Evolutionary conservation across 2,329 filamentous ascomycete genomes (phyloP).

Genomic region (Emmonsiellopsis sp.): DNA sequence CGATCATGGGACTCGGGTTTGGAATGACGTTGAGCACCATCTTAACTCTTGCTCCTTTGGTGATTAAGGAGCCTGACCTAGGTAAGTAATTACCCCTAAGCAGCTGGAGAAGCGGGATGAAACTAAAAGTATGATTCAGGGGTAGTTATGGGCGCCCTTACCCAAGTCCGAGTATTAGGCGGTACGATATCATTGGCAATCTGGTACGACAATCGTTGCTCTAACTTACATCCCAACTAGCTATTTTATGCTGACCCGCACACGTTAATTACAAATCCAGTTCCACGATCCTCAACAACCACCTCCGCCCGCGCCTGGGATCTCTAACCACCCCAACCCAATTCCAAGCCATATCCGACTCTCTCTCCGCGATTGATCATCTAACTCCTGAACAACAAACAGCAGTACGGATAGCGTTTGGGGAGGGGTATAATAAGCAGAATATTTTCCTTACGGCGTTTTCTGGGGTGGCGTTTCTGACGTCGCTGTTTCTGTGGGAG

Average conservation of each 20-base stretch:
- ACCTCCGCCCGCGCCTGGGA: background rate
- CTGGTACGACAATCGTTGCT: slow-evolving; percentile 11
- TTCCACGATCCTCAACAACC: background rate
- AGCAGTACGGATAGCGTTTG: background rate
- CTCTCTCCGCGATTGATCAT: background rate
- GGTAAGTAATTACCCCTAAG: slow-evolving; percentile 8
- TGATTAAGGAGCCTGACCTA: slow-evolving; percentile 21
- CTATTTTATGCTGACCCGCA: no score
- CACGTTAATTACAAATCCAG: background rate
- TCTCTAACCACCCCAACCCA: background rate
- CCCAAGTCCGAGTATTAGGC: slow-evolving; percentile 29
- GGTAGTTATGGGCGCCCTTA: slow-evolving; percentile 29
- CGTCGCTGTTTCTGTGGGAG: background rate
- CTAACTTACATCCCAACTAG: no score
- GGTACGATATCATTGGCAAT: slow-evolving; percentile 29
- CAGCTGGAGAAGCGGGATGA: no score
- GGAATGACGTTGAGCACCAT: slow-evolving; percentile 23
- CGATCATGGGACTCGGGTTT: slow-evolving; percentile 30
- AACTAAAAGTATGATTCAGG: slow-evolving; percentile 13
- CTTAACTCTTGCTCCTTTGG: slow-evolving; percentile 22
- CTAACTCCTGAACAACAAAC: background rate
- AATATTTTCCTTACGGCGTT: background rate
- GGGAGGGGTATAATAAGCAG: background rate
- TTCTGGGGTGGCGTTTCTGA: background rate
- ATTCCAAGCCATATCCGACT: background rate